Evolutionary conservation across 2,329 filamentous ascomycete genomes (phyloP), one percentile per base, ranked within the genome.

Genomic region (Arthrinium phaeospermum): DNA sequence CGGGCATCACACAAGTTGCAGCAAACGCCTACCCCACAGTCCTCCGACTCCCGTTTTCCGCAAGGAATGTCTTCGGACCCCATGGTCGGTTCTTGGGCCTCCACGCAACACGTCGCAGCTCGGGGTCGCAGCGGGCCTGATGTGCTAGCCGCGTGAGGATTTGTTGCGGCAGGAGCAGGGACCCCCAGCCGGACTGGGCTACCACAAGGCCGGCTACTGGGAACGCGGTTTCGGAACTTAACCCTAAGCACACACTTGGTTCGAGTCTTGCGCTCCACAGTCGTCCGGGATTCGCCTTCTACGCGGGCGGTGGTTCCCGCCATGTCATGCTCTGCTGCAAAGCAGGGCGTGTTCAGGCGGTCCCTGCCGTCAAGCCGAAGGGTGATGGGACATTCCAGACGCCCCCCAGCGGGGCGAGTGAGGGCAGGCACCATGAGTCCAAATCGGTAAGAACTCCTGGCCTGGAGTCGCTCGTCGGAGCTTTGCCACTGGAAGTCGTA

Each of bases 241-340:
- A 97, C 95, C 95, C 95, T 98, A 98, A 93, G 89, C 86, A 86
- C 83, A 85, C 81, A 83, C 86, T 91, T 93, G 93, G 94, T 91
- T 90, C 80, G 93, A 64, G 93, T 88, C 79, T 95, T 93, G 91
- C 90, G 90, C 87, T 87, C 82, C 34, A 86, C 85, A 89, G 91
- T 92, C 91, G 91, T 91, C 83, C 88, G 85, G n/a, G 2, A 88
- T 84, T 85, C 86, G 85, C 88, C 87, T 90, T 95, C 81, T 95
- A 95, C 83, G 79, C 83, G 81, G 78, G 76, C 74, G 71, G 76
- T 75, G 78, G 70, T 72, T 73, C 76, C 75, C 73, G 79, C 72
- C 76, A 82, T 72, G 79, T 79, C 75, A 77, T 77, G 74, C 80
- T 84, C 85, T 84, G 85, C 86, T 87, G 86, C 87, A 85, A 88